Percentiles rank a stretch among this genome's conserved stretches.
Conservation (phyloP, 2,329 filamentous ascomycete species). For the Calonectria montana region DNA sequence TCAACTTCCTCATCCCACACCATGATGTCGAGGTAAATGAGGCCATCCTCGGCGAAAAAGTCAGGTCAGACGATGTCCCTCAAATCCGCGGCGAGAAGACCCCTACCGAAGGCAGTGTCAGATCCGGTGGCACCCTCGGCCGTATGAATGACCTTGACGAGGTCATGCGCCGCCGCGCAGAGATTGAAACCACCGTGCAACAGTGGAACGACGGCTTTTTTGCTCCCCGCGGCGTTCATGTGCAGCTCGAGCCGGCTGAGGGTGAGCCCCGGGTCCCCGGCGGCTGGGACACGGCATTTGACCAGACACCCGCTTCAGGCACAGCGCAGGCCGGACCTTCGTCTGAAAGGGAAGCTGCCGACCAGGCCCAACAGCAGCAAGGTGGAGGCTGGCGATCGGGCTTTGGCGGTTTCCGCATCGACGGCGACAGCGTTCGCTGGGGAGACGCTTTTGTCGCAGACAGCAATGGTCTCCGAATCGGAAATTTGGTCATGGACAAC, state of each 20-base stretch:
- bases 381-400: slow-evolving; percentile 24
- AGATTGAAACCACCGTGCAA: slow-evolving; percentile 55
- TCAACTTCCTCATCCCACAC: slow-evolving; percentile 66
- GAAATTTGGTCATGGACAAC: slow-evolving; percentile 55
- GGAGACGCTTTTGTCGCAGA: slow-evolving; percentile 58
- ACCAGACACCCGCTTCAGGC: slow-evolving; percentile 28
- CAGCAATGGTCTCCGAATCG: slow-evolving; percentile 58
- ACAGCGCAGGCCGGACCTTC: slow-evolving; percentile 21
- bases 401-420: slow-evolving; percentile 53
- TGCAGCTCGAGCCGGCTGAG: slow-evolving; percentile 47
- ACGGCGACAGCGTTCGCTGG: slow-evolving; percentile 56
- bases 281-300: slow-evolving; percentile 35
- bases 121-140: slow-evolving; percentile 16
- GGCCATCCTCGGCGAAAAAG: slow-evolving; percentile 61
- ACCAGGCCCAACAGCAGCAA: slow-evolving; percentile 15
- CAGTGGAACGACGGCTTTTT: slow-evolving; percentile 72
- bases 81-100: slow-evolving; percentile 45
- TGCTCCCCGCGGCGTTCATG: slow-evolving; percentile 58
- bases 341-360: slow-evolving; percentile 20
- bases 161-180: slow-evolving; percentile 38
- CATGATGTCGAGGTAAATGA: slow-evolving; percentile 58
- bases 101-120: slow-evolving; percentile 19
- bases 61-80: slow-evolving; percentile 52
- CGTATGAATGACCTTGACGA: slow-evolving; percentile 32
- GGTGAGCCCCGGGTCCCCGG: slow-evolving; percentile 41